Percentiles rank a stretch among this genome's conserved stretches.
Evolutionary conservation across 371 early-diverging fungal species (phyloP).

Genomic region (Gilbertella persicaria): DNA sequence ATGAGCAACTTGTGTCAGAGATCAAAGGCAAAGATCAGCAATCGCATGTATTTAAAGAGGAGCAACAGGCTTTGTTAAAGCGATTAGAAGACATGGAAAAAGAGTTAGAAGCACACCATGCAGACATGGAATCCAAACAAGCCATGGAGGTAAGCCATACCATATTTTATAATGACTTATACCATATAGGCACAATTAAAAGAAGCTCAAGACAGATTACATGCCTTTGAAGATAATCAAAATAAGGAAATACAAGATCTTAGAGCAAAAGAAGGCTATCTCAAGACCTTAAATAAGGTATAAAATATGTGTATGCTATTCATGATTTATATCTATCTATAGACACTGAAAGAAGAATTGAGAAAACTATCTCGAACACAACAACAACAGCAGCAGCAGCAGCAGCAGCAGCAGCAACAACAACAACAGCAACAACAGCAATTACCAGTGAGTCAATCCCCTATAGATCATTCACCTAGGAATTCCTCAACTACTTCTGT

Average conservation of each 20-base stretch:
- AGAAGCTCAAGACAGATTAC: slow-evolving; percentile 8
- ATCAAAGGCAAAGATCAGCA: slow-evolving; percentile 27
- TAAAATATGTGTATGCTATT: neutral
- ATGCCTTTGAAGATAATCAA: slow-evolving; percentile 16
- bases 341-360: slow-evolving; percentile 72
- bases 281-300: slow-evolving; percentile 69
- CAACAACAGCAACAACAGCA: slow-evolving; percentile 12
- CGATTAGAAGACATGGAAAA: slow-evolving; percentile 32
- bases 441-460: neutral
- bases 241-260: slow-evolving; percentile 56
- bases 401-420: slow-evolving; percentile 9
- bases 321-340: neutral
- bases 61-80: slow-evolving; percentile 33
- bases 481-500: slow-evolving; percentile 25
- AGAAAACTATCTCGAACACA: slow-evolving; percentile 47
- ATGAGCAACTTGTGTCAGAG: slow-evolving; percentile 31
- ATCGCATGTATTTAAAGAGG: slow-evolving; percentile 29
- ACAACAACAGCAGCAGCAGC: no score
- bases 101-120: slow-evolving; percentile 16
- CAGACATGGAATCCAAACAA: neutral
- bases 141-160: no score
- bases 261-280: slow-evolving; percentile 61
- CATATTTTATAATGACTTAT: no score
- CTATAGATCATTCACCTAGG: slow-evolving; percentile 3
- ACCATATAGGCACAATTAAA: slow-evolving; percentile 13